Conservation (phyloP, 2,329 filamentous ascomycete species). For the Mycosphaerella arachidis region DNA sequence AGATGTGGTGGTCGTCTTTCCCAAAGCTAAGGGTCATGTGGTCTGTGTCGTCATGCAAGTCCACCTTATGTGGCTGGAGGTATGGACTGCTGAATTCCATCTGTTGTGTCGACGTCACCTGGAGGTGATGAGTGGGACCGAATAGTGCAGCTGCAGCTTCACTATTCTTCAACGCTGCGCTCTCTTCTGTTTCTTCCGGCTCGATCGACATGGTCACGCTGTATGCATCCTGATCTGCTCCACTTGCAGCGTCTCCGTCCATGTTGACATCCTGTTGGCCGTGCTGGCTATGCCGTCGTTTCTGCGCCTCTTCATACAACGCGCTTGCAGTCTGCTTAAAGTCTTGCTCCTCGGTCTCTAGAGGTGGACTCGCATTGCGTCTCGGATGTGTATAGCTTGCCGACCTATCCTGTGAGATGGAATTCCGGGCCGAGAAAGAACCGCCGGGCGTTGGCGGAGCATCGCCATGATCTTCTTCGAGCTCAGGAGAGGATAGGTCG, state of each 20-base stretch:
- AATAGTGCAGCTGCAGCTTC: constrained; percentile 48
- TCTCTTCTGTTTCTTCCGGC: constrained; percentile 43
- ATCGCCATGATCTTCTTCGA: constrained; percentile 63
- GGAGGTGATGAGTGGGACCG: constrained; percentile 40
- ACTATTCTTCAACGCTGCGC: constrained; percentile 47
- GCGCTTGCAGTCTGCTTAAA: constrained; percentile 93
- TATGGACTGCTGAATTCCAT: constrained; percentile 46
- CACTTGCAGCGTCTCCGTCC: constrained; percentile 28
- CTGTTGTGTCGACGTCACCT: constrained; percentile 43
- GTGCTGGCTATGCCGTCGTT: constrained; percentile 37
- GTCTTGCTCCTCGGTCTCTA: constrained; percentile 92
- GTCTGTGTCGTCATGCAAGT: constrained; percentile 14
- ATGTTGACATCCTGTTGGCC: constrained; percentile 35
- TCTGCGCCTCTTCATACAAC: constrained; percentile 57
- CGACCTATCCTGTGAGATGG: constrained; percentile 37
- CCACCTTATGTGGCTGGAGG: constrained; percentile 35
- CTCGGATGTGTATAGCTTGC: constrained; percentile 54
- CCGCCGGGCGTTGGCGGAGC: constrained; percentile 59
- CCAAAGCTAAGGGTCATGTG: constrained; percentile 14
- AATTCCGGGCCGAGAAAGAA: constrained; percentile 53
- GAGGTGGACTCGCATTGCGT: constrained; percentile 75
- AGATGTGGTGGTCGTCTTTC: constrained; percentile 16
- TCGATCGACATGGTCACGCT: constrained; percentile 34
- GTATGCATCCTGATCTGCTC: constrained; percentile 32
- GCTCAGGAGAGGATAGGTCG: constrained; percentile 80